These are phyloP conservation scores for Cyberlindnera japonica DNA, from an alignment of 805 yeast genomes.

Conservation along the genomic window DNA sequence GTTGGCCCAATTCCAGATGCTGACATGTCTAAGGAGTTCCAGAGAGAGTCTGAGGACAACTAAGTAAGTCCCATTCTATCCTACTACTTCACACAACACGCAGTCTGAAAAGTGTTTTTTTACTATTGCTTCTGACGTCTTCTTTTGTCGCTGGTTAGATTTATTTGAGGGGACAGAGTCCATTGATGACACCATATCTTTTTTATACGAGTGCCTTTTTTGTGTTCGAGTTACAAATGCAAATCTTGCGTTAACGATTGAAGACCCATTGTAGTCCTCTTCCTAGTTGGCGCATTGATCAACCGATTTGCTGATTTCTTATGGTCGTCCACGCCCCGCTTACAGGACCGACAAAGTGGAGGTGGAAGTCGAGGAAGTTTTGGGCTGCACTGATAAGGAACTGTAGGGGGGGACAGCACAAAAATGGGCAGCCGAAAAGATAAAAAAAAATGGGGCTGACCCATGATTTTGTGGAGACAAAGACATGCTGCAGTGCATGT, in stretches of 20 bases:
- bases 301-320: too few species aligned
- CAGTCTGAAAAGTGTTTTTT: slow-evolving; percentile 1
- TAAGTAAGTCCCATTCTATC: background rate
- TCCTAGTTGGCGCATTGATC: too few species aligned
- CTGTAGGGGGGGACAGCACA: background rate
- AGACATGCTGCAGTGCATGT: too few species aligned
- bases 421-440: background rate
- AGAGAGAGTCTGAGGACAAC: slow-evolving; percentile 54
- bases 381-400: too few species aligned
- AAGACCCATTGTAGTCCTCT: too few species aligned
- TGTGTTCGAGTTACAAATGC: too few species aligned
- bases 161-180: slow-evolving; percentile 3
- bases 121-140: background rate
- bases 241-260: too few species aligned
- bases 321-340: too few species aligned
- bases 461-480: background rate
- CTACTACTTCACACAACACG: background rate
- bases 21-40: slow-evolving; percentile 87
- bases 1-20: slow-evolving; percentile 94
- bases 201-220: background rate
- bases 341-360: too few species aligned
- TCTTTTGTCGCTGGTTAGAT: background rate
- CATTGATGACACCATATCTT: slow-evolving; percentile 1
- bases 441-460: background rate
- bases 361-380: too few species aligned